Base-by-base conservation (phyloP, 1,284 basidiomycete species). In the Singerocomus inundabilis region DNA sequence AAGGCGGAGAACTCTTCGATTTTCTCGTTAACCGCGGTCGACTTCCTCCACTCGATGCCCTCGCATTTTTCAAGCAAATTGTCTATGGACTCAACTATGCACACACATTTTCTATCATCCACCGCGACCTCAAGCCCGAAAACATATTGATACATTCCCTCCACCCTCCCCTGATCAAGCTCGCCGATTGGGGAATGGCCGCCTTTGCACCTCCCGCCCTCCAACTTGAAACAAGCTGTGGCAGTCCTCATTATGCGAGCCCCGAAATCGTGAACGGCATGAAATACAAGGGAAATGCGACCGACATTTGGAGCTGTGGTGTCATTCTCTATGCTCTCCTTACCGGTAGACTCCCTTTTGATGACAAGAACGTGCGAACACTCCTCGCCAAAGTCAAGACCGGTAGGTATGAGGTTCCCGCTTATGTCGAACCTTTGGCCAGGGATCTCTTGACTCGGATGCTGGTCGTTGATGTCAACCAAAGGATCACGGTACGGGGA, bases 131-230 rank as follows among this genome's bases (percentile, higher is more conserved):
- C 61, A 99, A 99, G 66, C 97, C 97, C 2, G 97, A 99, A 73
- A 99, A 99, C 67, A 86, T 98, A 50, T 77, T 98, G 36, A 88
- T 97, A 51, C 88, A 93, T 57, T 87, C 87, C 48, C 76, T 91
- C 57, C 78, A 82, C 47, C 81, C 93, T 50, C 91, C 91, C 57
- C 80, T 93, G 63, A 82, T 98, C 75, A 99, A 99, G 76, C 91
- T 99, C 32, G 97, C 95, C 25, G 97, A 99, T 72, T 99, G 97
- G 84, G 97, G 97, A 37, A 99, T 99, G 97, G 96, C 97, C 16
- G 91, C 94, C 13, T 91, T 93, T 59, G 87, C 88, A 44, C 85
- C 85, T 43, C 88, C 86, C 28, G 78, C 82, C 34, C 77, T 85
- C 40, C 82, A 97, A 69, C 83, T 98, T 41, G 93, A 98, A 74